Conservation (phyloP, 129 eudicot species). For the Artemisia tridentata region DNA sequence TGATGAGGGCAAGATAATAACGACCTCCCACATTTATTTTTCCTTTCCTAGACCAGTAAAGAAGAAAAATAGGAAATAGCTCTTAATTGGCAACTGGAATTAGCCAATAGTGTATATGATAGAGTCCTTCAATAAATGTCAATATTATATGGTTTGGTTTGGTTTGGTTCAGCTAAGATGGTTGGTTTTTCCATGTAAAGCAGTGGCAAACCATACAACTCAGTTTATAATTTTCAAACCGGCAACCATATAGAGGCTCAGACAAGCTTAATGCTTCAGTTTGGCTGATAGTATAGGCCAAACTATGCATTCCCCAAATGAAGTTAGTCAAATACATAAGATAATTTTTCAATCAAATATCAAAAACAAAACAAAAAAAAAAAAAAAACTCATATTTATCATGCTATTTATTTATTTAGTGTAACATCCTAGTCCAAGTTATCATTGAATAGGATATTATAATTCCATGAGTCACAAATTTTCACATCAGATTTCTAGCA, state of each 20-base stretch:
- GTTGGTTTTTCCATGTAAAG: neutral
- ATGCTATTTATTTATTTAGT: no score
- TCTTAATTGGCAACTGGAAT: neutral
- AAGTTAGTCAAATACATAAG: conserved; percentile 12
- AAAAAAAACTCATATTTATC: no score
- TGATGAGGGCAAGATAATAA: neutral
- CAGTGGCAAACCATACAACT: neutral
- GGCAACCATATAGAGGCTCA: neutral
- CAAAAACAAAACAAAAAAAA: neutral
- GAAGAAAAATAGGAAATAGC: neutral
- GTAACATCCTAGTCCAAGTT: no score
- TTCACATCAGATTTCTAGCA: no score
- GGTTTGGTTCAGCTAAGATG: neutral
- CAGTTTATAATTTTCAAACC: conserved; percentile 4
- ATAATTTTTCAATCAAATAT: neutral
- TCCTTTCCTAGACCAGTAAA: neutral
- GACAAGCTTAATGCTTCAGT: neutral
- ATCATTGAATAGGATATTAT: no score
- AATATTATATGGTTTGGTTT: neutral
- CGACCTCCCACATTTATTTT: neutral
- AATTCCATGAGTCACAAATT: no score
- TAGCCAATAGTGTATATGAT: neutral
- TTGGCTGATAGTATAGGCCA: neutral
- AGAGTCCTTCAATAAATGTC: neutral
- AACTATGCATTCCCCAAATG: conserved; percentile 1